Conservation (phyloP, 2,329 filamentous ascomycete genomes). For the Arthrobotrys pseudoclavata region DNA sequence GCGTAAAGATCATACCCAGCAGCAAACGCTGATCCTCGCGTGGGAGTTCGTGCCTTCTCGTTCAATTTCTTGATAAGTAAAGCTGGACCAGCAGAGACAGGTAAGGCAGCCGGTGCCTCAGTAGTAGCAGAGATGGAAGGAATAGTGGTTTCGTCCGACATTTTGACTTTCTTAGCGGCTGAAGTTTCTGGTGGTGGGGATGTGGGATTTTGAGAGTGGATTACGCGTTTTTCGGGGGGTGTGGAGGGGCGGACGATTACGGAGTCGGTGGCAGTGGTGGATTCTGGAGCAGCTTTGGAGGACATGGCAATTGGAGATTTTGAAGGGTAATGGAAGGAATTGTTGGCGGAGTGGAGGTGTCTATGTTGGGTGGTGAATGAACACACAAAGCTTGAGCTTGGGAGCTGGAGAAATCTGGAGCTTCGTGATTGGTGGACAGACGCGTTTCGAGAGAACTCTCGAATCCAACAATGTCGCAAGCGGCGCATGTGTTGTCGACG, state of each 20-base stretch:
- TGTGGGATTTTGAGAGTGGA: conserved; percentile 65
- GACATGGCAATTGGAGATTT: conserved; percentile 51
- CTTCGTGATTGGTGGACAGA: conserved; percentile 58
- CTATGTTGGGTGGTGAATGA: conserved; percentile 9
- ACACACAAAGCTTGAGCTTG: conserved; percentile 38
- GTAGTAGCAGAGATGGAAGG: conserved; percentile 62
- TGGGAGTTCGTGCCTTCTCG: conserved; percentile 82
- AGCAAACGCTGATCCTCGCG: conserved; percentile 87
- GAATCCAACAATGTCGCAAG: conserved; percentile 51
- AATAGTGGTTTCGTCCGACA: conserved; percentile 35
- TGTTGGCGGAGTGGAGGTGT: conserved; percentile 1
- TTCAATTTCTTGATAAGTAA: conserved; percentile 91
- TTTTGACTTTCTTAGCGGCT: conserved; percentile 60
- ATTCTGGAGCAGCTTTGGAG: conserved; percentile 31
- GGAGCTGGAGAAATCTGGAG: conserved; percentile 54
- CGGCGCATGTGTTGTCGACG: conserved; percentile 52
- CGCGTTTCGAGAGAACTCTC: conserved; percentile 45
- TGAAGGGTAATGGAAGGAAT: not conserved
- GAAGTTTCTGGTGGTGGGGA: conserved; percentile 58
- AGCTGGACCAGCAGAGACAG: conserved; percentile 69
- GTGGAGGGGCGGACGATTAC: conserved; percentile 61
- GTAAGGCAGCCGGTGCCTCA: conserved; percentile 56
- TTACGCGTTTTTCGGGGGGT: conserved; percentile 64
- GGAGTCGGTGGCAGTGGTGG: conserved; percentile 58
- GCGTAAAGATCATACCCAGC: conserved; percentile 96